phyloP scores from a whole-genome alignment of 805 yeast genomes.

The Wickerhamomyces mucosus region DNA sequence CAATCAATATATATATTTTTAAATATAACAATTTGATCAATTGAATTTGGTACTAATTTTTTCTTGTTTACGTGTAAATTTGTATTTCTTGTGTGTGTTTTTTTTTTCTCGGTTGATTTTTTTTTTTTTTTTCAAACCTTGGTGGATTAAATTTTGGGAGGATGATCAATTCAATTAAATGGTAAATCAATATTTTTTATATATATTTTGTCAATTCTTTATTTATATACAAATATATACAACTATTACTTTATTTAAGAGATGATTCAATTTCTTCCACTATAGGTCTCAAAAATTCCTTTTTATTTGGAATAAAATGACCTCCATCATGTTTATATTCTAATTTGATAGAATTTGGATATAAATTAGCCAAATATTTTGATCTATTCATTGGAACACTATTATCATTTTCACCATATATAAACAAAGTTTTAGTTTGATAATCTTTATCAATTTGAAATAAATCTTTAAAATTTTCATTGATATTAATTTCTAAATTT shows the following conservation, averaged over 20 bases:
- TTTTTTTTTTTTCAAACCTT: no score
- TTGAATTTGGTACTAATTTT: no score
- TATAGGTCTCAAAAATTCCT: constrained; percentile 36
- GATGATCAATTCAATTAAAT: no score
- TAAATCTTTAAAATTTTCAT: constrained; percentile 23
- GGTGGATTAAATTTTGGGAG: no score
- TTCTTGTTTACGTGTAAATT: no score
- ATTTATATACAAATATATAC: not conserved
- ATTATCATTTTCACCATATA: constrained; percentile 81
- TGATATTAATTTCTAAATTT: constrained; percentile 25
- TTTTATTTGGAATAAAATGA: constrained; percentile 89
- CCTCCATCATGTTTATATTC: constrained; percentile 87
- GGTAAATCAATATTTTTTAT: no score
- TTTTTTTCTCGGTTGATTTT: no score
- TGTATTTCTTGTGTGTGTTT: no score
- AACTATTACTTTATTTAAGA: not conserved
- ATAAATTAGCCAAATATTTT: constrained; percentile 44
- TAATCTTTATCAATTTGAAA: constrained; percentile 24
- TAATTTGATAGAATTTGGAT: constrained; percentile 37
- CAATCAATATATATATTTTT: no score
- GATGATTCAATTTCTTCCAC: constrained; percentile 25
- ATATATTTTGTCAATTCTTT: not conserved
- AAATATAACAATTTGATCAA: no score
- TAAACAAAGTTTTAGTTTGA: constrained; percentile 49
- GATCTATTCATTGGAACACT: constrained; percentile 73